Conservation (phyloP, 2,329 filamentous ascomycete genomes). For the Trichophyton simii region DNA sequence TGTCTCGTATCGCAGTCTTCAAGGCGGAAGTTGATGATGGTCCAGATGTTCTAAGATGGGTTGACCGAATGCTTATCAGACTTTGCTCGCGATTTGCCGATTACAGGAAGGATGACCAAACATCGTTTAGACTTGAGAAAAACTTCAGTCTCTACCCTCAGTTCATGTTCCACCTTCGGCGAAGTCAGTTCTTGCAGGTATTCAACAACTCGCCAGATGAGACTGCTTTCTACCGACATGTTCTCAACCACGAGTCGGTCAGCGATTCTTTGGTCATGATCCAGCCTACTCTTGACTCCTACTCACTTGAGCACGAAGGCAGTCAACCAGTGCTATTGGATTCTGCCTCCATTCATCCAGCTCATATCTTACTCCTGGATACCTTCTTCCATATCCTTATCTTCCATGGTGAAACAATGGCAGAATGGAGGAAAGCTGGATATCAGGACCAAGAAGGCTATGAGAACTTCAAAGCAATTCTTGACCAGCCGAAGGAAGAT, state of each 20-base stretch:
- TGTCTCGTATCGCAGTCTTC: conserved; percentile 98
- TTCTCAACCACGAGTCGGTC: conserved; percentile 93
- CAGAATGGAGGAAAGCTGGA: conserved; percentile 93
- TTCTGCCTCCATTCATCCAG: conserved; percentile 88
- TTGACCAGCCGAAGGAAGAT: conserved; percentile 93
- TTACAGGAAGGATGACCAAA: conserved; percentile 94
- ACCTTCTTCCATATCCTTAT: conserved; percentile 99
- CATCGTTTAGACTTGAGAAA: conserved; percentile 92
- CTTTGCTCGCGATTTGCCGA: conserved; percentile 94
- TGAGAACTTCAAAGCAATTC: conserved; percentile 78
- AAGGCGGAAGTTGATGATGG: conserved; percentile 98
- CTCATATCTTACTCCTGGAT: conserved; percentile 85
- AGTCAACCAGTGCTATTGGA: conserved; percentile 88
- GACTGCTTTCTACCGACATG: conserved; percentile 96
- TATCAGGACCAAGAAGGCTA: conserved; percentile 98
- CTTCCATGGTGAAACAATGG: conserved; percentile 96
- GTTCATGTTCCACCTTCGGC: conserved; percentile 97
- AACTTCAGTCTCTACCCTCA: conserved; percentile 98
- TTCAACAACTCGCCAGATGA: conserved; percentile 99
- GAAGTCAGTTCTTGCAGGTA: conserved; percentile 94
- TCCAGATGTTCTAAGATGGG: conserved; percentile 95
- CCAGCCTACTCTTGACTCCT: conserved; percentile 91
- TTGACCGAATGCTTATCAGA: conserved; percentile 94
- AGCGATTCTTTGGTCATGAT: conserved; percentile 98
- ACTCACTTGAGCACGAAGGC: conserved; percentile 91